A percentile compares a stretch with the other conserved stretches of the same genome.
Evolutionary conservation across 2,329 filamentous ascomycete genomes (phyloP).

Genomic region (Ophiobolus disseminans): DNA sequence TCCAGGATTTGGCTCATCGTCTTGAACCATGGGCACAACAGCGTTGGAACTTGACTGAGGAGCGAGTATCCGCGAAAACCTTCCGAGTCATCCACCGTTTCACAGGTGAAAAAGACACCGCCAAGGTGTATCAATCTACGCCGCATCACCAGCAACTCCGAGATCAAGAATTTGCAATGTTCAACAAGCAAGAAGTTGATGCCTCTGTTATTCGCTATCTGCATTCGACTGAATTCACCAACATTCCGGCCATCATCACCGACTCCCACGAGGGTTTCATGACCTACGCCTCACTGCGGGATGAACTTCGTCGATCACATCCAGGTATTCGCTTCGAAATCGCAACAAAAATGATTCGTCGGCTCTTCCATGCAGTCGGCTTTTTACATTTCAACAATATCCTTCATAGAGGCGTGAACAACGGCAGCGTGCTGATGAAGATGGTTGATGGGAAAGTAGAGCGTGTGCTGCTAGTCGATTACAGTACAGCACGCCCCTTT

Average conservation of each 20-base stretch:
- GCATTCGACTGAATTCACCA: slow-evolving; percentile 5
- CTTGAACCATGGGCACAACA: slow-evolving; percentile 11
- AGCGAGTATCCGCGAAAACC: slow-evolving; percentile 11
- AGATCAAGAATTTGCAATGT: slow-evolving; percentile 17
- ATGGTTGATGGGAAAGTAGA: slow-evolving; percentile 6
- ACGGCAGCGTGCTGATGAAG: slow-evolving; percentile 16
- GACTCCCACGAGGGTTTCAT: slow-evolving; percentile 16
- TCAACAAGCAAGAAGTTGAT: slow-evolving; percentile 14
- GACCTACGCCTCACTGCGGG: slow-evolving; percentile 11
- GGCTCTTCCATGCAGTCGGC: slow-evolving; percentile 21
- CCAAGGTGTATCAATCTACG: slow-evolving; percentile 15
- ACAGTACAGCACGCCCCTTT: slow-evolving; percentile 7
- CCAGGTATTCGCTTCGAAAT: slow-evolving; percentile 19
- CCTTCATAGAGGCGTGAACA: slow-evolving; percentile 13
- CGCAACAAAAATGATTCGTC: slow-evolving; percentile 18
- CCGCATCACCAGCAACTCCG: slow-evolving; percentile 3
- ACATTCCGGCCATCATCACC: slow-evolving; percentile 23
- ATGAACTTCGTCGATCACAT: slow-evolving; percentile 11
- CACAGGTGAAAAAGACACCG: slow-evolving; percentile 13
- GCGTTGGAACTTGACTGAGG: slow-evolving; percentile 8
- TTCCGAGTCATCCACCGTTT: slow-evolving; percentile 20
- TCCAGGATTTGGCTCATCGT: slow-evolving; percentile 12
- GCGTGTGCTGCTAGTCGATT: slow-evolving; percentile 23
- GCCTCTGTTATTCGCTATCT: slow-evolving; percentile 22
- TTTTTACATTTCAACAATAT: slow-evolving; percentile 23